Conservation (phyloP, 2,329 filamentous ascomycete species). For the Whalleya microplaca region DNA sequence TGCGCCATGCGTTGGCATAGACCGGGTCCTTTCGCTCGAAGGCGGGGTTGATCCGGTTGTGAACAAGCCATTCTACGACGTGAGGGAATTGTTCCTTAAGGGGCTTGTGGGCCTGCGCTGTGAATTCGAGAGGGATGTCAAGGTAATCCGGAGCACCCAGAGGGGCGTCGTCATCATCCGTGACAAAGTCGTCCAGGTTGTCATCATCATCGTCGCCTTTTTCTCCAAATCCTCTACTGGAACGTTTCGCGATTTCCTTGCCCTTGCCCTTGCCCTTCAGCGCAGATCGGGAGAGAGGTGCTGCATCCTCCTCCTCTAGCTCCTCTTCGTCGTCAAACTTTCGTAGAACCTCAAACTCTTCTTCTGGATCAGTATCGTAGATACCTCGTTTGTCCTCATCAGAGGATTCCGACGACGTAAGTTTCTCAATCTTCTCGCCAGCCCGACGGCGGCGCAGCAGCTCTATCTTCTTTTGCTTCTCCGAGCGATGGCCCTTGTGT, state of each 20-base stretch:
- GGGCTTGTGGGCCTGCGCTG: slow-evolving; percentile 66
- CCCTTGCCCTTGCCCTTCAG: slow-evolving; percentile 9
- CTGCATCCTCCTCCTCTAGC: slow-evolving; percentile 17
- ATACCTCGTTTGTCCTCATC: slow-evolving; percentile 51
- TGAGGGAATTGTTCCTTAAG: slow-evolving; percentile 74
- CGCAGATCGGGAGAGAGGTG: slow-evolving; percentile 18
- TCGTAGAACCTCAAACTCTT: slow-evolving; percentile 34
- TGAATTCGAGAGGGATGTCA: slow-evolving; percentile 71
- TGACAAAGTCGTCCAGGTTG: slow-evolving; percentile 63
- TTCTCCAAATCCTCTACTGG: slow-evolving; percentile 18
- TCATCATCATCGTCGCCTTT: slow-evolving; percentile 33
- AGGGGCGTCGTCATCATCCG: slow-evolving; percentile 62
- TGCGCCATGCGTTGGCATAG: slow-evolving; percentile 70
- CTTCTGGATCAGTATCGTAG: slow-evolving; percentile 40
- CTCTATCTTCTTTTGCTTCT: slow-evolving; percentile 46
- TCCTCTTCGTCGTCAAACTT: slow-evolving; percentile 40
- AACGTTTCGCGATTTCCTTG: slow-evolving; percentile 8
- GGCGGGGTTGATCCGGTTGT: slow-evolving; percentile 74
- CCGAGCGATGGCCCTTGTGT: slow-evolving; percentile 38
- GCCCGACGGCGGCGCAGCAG: slow-evolving; percentile 43
- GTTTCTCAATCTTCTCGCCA: slow-evolving; percentile 43
- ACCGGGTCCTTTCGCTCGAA: slow-evolving; percentile 65
- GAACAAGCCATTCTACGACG: slow-evolving; percentile 80
- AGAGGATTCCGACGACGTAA: slow-evolving; percentile 47
- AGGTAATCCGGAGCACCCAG: slow-evolving; percentile 59